Base-by-base conservation (phyloP, 2,329 filamentous ascomycete species). In the Emericellopsis atlantica region DNA sequence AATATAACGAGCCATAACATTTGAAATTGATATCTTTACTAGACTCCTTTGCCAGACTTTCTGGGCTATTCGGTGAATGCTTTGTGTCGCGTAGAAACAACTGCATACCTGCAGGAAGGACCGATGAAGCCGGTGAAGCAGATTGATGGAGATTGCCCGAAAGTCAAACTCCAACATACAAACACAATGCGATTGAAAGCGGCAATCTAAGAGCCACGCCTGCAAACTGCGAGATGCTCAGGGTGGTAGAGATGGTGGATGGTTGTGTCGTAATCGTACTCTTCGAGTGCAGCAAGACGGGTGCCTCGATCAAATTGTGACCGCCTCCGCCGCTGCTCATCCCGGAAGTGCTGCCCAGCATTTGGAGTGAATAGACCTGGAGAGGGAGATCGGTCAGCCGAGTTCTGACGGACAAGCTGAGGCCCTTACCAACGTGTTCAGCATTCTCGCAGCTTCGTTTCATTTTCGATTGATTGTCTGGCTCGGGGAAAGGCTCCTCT, bases 391-490 rank as follows among this genome's bases (percentile, higher is more conserved):
- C 2, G 15, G 16, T 37, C 11, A 38, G 15, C 35, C 11, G 32
- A 7, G 33, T 9, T n/a, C 16, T 4, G 16, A 31, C 3, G 14
- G 7, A 12, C 9, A 41, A 6, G 29, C 21, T 5, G 14, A 29
- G n/a, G n/a, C 24, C 70, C 80, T 58, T 57, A 78, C 88, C 88
- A 49, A 90, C 78, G 53, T 86, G 80, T 55, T 87, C 82, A 2
- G 87, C 87, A 56, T 92, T 93, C 56, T 93, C 84, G 45, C 84
- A 82, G 49, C 84, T 92, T 45, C 88, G 76, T 62, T 87, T 83
- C 70, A 92, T 81, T 65, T 95, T 95, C 1, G 83, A 84, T 42
- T 79, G 73, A 53, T 95, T 95, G 62, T 95, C 86, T 0, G 86
- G 81, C 2, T 67, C 65, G 0, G 87, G 87, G 51, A 95, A 94